These are phyloP conservation scores for Ceratobasidium sp. DNA, from an alignment of 1,284 basidiomycete genomes.

Conservation along the genomic window DNA sequence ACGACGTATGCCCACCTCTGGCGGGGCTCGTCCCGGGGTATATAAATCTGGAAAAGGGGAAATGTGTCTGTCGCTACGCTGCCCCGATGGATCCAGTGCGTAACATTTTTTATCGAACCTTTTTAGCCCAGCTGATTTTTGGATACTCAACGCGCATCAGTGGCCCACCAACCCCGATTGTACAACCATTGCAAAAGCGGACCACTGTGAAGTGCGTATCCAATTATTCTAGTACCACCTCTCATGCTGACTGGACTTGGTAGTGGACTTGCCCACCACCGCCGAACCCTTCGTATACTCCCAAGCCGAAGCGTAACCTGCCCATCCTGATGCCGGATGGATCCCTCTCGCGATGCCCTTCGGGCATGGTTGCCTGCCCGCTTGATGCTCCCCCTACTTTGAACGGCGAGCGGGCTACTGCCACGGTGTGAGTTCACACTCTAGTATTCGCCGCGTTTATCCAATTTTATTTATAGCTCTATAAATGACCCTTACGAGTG, in stretches of 20 bases:
- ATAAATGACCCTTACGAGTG: slow-evolving; percentile 38
- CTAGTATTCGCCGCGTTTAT: not conserved
- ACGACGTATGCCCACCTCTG: too few species aligned
- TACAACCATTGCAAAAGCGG: not conserved
- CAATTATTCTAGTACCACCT: not conserved
- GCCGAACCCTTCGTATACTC: slow-evolving; percentile 22
- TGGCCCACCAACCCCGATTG: too few species aligned
- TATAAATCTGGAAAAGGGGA: too few species aligned
- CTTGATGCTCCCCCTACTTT: slow-evolving; percentile 17
- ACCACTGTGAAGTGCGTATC: not conserved
- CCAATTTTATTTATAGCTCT: not conserved
- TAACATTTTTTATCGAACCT: too few species aligned
- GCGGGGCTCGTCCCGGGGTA: too few species aligned
- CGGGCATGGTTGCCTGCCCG: slow-evolving; percentile 33
- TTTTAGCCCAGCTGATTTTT: too few species aligned
- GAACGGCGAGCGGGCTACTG: slow-evolving; percentile 23
- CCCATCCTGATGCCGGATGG: slow-evolving; percentile 27
- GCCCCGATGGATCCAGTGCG: too few species aligned
- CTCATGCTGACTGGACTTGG: not conserved
- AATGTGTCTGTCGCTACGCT: too few species aligned
- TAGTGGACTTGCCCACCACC: slow-evolving; percentile 17
- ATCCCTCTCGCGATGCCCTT: slow-evolving; percentile 12
- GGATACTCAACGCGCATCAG: too few species aligned
- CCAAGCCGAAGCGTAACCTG: slow-evolving; percentile 22
- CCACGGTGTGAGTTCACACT: slow-evolving; percentile 13